Percentiles rank a stretch among this genome's conserved stretches.
phyloP scores from a whole-genome alignment of 306 rosid species.

The Myrica gale region DNA sequence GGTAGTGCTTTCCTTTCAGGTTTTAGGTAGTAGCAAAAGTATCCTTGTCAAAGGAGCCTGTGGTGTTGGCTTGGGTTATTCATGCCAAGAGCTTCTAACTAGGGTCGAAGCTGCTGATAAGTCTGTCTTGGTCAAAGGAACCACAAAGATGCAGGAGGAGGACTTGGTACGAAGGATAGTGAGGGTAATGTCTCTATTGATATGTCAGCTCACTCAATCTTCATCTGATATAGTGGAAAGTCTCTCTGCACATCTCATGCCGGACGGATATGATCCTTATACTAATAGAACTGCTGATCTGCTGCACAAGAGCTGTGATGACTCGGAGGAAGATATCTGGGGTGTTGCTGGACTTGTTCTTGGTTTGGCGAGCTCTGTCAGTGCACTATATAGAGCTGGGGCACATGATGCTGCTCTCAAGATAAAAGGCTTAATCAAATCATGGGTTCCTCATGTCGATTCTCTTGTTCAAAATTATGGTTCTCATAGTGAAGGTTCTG shows the following conservation, averaged over 20 bases:
- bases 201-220: slow-evolving; percentile 54
- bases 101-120: slow-evolving; percentile 59
- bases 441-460: slow-evolving; percentile 70
- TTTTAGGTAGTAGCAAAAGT: slow-evolving; percentile 65
- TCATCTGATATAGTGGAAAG: slow-evolving; percentile 58
- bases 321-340: slow-evolving; percentile 84
- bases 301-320: slow-evolving; percentile 42
- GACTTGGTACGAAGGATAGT: slow-evolving; percentile 63
- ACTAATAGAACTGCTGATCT: slow-evolving; percentile 33
- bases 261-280: slow-evolving; percentile 33
- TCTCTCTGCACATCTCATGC: slow-evolving; percentile 53
- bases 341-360: slow-evolving; percentile 94
- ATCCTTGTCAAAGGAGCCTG: slow-evolving; percentile 91
- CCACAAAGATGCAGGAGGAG: slow-evolving; percentile 49
- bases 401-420: slow-evolving; percentile 61
- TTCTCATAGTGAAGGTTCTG: slow-evolving; percentile 37
- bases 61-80: slow-evolving; percentile 90
- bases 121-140: slow-evolving; percentile 44
- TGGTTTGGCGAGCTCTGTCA: slow-evolving; percentile 70
- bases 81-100: slow-evolving; percentile 83
- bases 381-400: slow-evolving; percentile 76
- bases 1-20: slow-evolving; percentile 48
- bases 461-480: slow-evolving; percentile 37
- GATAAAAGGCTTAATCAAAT: slow-evolving; percentile 62
- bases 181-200: slow-evolving; percentile 48